Evolutionary conservation across 1,139 yeast species (phyloP), one percentile per base, ranked within the genome.

Genomic region (Insectozyma bohioensis): DNA sequence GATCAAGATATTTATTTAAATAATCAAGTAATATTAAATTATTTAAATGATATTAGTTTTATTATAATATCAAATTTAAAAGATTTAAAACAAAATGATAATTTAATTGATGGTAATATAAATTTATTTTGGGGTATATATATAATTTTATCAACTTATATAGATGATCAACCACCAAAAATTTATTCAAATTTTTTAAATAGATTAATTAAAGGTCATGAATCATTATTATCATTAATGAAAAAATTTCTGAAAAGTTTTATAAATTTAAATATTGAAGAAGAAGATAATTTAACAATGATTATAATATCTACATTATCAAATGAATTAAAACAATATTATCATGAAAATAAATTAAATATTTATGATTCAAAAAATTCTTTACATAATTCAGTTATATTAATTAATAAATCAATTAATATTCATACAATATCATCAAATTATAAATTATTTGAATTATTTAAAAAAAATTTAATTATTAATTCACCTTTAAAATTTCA

Each of bases 341-440:
- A 53, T 30, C 26, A 50, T 51, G 28, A 22, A 15, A 31, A 6
- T 15, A 22, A 22, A 12, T 19, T 11, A 3, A 20, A 53, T 27
- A 58, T 65, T 9, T 67, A 56, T 43, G 62, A 63, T 23, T 61
- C 61, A 46, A 63, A 61, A 33, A 67, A 67, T 40, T 56, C 60
- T 21, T 52, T 72, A 22, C 78, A 72, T 42, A 72, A 72, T 43
- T 63, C 76, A 1, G 63, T 72, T 22, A 71, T 72, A 19, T 51
- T 71, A 27, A 60, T 71, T 18, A 71, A 71, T 42, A 67, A 67
- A 45, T 61, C 69, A 12, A 57, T 70, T 26, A 63, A 62, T 30
- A 42, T 50, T 31, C 33, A 38, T 16, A 26, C 34, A n/a, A 12
- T 26, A 4, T 17, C n/a, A n/a, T 13, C 6, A 5, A 11, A 17